Evolutionary conservation across 2,329 filamentous ascomycete species (phyloP).

Genomic region (Talaromyces atroroseus): DNA sequence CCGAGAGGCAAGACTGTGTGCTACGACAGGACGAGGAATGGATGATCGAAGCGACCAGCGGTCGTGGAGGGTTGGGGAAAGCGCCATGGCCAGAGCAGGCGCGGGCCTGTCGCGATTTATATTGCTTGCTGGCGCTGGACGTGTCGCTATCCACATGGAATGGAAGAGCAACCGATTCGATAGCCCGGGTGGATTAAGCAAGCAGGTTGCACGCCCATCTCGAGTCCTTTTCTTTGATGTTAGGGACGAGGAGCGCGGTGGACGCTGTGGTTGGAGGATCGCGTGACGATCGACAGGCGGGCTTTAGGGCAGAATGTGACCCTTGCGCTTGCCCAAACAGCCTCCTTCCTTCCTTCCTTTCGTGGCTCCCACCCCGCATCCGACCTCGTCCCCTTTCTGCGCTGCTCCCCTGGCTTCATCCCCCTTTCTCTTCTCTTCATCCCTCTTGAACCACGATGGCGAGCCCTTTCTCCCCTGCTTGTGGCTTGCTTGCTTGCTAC

Average conservation of each 20-base stretch:
- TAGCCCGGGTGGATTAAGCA: neutral
- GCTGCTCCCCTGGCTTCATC: neutral
- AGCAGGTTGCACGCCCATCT: neutral
- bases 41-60: neutral
- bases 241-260: neutral
- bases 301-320: conserved; percentile 10
- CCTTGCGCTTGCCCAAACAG: neutral
- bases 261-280: conserved; percentile 10
- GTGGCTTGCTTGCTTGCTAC: too few relatives aligned
- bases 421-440: too few relatives aligned
- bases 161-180: too few relatives aligned
- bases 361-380: neutral
- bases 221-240: neutral
- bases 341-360: neutral
- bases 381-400: neutral
- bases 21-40: neutral
- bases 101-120: conserved; percentile 6
- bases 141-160: neutral
- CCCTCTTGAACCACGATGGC: too few relatives aligned
- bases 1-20: neutral
- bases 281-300: conserved; percentile 12
- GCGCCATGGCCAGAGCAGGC: neutral
- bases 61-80: neutral
- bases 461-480: too few relatives aligned
- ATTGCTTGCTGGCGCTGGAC: neutral